Evolutionary conservation across 2,329 filamentous ascomycete genomes (phyloP).

Genomic region (Beauveria varroae): DNA sequence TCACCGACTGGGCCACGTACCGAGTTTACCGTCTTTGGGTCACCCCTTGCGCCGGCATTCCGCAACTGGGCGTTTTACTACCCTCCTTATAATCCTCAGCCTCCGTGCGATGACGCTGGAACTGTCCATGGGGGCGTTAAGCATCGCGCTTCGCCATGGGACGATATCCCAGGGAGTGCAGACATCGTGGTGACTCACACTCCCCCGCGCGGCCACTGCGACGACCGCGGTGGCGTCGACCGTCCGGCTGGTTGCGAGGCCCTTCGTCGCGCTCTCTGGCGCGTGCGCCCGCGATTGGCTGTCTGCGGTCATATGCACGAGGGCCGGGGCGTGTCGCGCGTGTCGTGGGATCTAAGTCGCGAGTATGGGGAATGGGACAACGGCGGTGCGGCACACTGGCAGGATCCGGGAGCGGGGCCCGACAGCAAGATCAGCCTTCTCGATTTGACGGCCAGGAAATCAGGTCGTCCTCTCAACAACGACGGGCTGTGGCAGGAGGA

Average conservation of each 20-base stretch:
- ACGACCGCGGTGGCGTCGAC: constrained; percentile 33
- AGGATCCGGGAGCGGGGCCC: constrained; percentile 46
- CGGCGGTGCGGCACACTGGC: constrained; percentile 40
- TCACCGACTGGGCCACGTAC: constrained; percentile 49
- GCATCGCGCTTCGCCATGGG: constrained; percentile 45
- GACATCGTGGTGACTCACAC: constrained; percentile 68
- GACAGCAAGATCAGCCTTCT: constrained; percentile 32
- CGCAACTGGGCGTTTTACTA: constrained; percentile 65
- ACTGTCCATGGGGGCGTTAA: constrained; percentile 10
- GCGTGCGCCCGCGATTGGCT: constrained; percentile 54
- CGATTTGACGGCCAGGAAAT: not conserved
- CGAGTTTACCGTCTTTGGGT: constrained; percentile 61
- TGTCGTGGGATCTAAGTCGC: constrained; percentile 49
- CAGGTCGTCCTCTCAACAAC: not conserved
- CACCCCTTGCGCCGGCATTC: constrained; percentile 53
- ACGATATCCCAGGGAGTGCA: constrained; percentile 48
- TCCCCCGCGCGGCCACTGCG: constrained; percentile 53
- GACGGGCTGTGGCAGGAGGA: not conserved
- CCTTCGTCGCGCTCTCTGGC: constrained; percentile 49
- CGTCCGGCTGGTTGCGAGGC: constrained; percentile 50
- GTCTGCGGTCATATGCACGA: constrained; percentile 69
- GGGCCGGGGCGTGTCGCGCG: constrained; percentile 53
- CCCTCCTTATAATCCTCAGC: constrained; percentile 18
- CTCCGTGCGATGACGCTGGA: constrained; percentile 8
- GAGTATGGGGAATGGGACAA: constrained; percentile 30